phyloP scores from a whole-genome alignment of 345 rosid species.

The Citrus glauca region DNA sequence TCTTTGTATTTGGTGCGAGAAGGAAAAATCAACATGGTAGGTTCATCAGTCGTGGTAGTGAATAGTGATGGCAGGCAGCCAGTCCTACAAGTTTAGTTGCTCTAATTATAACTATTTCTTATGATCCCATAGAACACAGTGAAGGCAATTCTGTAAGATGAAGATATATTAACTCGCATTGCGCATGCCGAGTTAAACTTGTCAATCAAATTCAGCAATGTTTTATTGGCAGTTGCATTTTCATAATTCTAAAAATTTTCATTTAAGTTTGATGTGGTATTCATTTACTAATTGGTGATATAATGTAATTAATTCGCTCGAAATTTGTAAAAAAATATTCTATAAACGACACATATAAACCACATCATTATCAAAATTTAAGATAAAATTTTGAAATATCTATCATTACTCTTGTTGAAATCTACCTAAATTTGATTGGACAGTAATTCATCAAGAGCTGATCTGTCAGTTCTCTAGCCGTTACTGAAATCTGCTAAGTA shows the following conservation, averaged over 20 bases:
- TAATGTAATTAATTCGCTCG: no score
- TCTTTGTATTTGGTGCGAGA: background rate
- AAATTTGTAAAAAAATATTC: no score
- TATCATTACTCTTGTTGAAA: no score
- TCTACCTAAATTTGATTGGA: no score
- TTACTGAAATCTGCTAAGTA: no score
- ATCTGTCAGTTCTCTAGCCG: no score
- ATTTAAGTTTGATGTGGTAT: fast-evolving
- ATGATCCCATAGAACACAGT: background rate
- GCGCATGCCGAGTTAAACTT: background rate
- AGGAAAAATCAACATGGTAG: background rate
- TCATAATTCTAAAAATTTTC: no score
- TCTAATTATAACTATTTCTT: background rate
- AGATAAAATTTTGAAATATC: no score
- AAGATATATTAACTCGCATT: background rate
- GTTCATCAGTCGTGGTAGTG: background rate
- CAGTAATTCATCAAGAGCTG: no score
- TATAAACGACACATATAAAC: no score
- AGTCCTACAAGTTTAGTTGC: background rate
- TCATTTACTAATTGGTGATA: fast-evolving
- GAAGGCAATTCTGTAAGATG: background rate
- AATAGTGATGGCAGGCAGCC: background rate
- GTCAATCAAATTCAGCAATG: background rate
- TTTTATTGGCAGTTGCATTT: no score
- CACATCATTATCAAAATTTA: no score